Evolutionary conservation across 2,329 filamentous ascomycete genomes (phyloP).

Genomic region (Blastomyces percursus): DNA sequence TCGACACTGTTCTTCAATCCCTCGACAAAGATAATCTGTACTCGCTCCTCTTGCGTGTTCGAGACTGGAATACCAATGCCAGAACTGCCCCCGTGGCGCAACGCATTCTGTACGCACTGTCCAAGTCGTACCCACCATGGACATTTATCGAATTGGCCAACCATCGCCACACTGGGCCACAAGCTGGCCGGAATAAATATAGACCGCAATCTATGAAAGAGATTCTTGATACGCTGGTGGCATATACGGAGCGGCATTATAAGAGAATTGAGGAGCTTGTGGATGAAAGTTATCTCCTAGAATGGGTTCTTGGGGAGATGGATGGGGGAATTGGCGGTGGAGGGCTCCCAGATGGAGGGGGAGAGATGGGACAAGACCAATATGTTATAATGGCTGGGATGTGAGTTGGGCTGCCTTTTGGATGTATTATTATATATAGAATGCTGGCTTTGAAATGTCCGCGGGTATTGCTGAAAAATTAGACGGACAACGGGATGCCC

Average conservation of each 20-base stretch:
- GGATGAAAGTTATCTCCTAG: conserved; percentile 87
- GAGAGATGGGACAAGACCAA: conserved; percentile 20
- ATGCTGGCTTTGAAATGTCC: conserved; percentile 4
- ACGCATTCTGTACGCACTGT: conserved; percentile 66
- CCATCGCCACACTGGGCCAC: conserved; percentile 10
- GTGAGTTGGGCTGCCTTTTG: conserved; percentile 13
- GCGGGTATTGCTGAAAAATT: not conserved
- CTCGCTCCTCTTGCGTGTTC: conserved; percentile 63
- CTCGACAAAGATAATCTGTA: conserved; percentile 81
- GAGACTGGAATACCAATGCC: conserved; percentile 97
- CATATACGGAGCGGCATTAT: conserved; percentile 90
- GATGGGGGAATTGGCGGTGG: conserved; percentile 45
- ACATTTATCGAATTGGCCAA: conserved; percentile 59
- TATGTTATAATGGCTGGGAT: conserved; percentile 32
- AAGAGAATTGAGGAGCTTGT: conserved; percentile 77
- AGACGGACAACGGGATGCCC: not conserved
- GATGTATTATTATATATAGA: conserved; percentile 1
- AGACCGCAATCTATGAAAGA: conserved; percentile 54
- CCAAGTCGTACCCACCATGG: conserved; percentile 69
- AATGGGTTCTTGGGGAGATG: conserved; percentile 91
- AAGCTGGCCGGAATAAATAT: conserved; percentile 19
- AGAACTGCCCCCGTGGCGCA: conserved; percentile 77
- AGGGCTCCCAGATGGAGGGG: conserved; percentile 10
- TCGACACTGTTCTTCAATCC: conserved; percentile 71
- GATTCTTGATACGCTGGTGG: conserved; percentile 72